phyloP scores from a whole-genome alignment of 306 rosid species.

The Citrullus mucosospermus region DNA sequence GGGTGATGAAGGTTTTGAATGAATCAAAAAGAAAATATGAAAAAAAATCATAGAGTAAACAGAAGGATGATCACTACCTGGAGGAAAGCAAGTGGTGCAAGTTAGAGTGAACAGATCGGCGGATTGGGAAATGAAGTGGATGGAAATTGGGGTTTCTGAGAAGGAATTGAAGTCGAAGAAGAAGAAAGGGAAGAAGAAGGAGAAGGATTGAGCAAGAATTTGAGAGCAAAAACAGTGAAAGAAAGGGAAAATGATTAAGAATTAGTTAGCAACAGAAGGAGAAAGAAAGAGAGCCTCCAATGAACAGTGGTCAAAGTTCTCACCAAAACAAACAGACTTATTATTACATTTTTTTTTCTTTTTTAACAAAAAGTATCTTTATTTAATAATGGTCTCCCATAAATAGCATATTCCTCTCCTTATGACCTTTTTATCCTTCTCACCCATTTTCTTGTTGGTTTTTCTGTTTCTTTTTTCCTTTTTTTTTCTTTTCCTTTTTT shows the following conservation, averaged over 20 bases:
- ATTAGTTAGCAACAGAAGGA: conserved; percentile 11
- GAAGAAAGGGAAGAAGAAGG: neutral
- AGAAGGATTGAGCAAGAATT: neutral
- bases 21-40: neutral
- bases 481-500: too few species aligned
- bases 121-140: neutral
- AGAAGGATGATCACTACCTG: neutral
- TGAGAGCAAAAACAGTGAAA: neutral
- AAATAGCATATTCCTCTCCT: neutral
- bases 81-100: neutral
- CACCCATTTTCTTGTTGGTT: neutral
- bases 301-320: conserved; percentile 77
- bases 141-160: neutral
- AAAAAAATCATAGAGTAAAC: neutral
- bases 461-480: neutral
- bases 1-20: neutral
- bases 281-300: conserved; percentile 22
- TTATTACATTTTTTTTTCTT: neutral
- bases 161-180: neutral
- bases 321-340: conserved; percentile 29
- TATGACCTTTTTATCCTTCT: conserved; percentile 38
- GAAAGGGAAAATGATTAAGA: conserved; percentile 3
- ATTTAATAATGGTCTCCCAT: conserved; percentile 10
- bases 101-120: neutral
- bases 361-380: conserved; percentile 24